phyloP scores from a whole-genome alignment of 2,329 filamentous ascomycete species.

The Aphanoascus verrucosus region DNA sequence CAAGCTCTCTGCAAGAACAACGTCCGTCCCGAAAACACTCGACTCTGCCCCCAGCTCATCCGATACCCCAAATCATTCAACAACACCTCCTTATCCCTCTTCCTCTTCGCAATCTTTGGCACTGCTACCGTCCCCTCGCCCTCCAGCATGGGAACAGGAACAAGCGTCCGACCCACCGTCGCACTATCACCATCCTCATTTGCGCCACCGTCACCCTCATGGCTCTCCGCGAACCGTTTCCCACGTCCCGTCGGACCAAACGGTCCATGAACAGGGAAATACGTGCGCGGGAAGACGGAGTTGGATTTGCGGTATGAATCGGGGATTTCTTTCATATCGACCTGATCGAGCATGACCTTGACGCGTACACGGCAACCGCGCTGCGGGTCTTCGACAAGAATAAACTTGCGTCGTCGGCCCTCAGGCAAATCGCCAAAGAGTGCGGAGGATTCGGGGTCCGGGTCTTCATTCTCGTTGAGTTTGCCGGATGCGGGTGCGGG shows the following conservation, averaged over 20 bases:
- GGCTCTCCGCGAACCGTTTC: constrained; percentile 56
- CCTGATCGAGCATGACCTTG: constrained; percentile 81
- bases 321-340: constrained; percentile 90
- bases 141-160: constrained; percentile 52
- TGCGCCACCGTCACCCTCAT: constrained; percentile 3
- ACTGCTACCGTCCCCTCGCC: constrained; percentile 67
- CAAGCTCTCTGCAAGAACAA: constrained; percentile 83
- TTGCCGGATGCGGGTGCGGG: constrained; percentile 24
- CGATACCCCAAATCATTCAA: constrained; percentile 88
- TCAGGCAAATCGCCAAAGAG: constrained; percentile 84
- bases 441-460: constrained; percentile 43
- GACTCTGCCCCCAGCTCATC: constrained; percentile 93
- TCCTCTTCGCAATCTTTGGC: constrained; percentile 58
- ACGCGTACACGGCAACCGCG: constrained; percentile 73
- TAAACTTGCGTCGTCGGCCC: constrained; percentile 89
- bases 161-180: constrained; percentile 39
- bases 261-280: constrained; percentile 77
- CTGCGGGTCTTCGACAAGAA: constrained; percentile 82
- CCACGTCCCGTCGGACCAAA: constrained; percentile 61
- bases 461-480: constrained; percentile 15
- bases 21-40: constrained; percentile 76
- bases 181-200: constrained; percentile 24
- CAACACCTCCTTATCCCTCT: constrained; percentile 71
- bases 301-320: constrained; percentile 87
- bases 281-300: constrained; percentile 81